Percentiles rank a stretch among this genome's conserved stretches.
These are phyloP conservation scores for Leishmania turanica DNA, from an alignment of 208 protist species.

Conservation along the genomic window DNA sequence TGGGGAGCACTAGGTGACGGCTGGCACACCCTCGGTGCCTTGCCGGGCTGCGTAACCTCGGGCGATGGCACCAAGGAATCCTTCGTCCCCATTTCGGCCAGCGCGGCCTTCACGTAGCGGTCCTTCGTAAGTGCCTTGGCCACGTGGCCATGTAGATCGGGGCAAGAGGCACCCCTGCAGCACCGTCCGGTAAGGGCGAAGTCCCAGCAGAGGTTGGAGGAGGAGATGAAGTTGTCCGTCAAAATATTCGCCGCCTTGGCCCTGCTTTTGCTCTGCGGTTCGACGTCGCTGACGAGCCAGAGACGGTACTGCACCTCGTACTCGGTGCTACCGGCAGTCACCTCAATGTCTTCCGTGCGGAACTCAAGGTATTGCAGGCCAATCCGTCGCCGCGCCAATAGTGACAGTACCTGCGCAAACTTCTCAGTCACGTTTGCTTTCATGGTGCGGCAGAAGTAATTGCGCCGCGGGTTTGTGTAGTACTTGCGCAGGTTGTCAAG, in stretches of 20 bases:
- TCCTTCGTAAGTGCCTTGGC: constrained; percentile 56
- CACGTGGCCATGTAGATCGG: constrained; percentile 46
- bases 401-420: constrained; percentile 48
- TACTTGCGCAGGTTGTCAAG: constrained; percentile 43
- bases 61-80: constrained; percentile 16
- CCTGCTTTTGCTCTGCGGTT: constrained; percentile 12
- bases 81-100: constrained; percentile 48
- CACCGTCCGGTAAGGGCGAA: constrained; percentile 53
- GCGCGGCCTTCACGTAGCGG: constrained; percentile 37
- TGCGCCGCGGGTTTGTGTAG: constrained; percentile 46
- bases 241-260: constrained; percentile 9
- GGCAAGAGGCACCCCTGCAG: constrained; percentile 38
- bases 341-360: constrained; percentile 49
- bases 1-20: neutral
- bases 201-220: constrained; percentile 53
- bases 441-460: constrained; percentile 63
- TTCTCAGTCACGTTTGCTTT: constrained; percentile 57
- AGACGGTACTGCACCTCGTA: constrained; percentile 59
- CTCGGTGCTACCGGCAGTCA: constrained; percentile 44
- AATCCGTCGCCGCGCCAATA: constrained; percentile 42
- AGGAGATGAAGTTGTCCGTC: constrained; percentile 59
- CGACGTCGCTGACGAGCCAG: constrained; percentile 43
- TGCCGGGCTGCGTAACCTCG: neutral
- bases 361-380: constrained; percentile 60
- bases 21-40: neutral